These are phyloP conservation scores for Boletus sp. DNA, from an alignment of 768 basidiomycete genomes.

Conservation along the genomic window DNA sequence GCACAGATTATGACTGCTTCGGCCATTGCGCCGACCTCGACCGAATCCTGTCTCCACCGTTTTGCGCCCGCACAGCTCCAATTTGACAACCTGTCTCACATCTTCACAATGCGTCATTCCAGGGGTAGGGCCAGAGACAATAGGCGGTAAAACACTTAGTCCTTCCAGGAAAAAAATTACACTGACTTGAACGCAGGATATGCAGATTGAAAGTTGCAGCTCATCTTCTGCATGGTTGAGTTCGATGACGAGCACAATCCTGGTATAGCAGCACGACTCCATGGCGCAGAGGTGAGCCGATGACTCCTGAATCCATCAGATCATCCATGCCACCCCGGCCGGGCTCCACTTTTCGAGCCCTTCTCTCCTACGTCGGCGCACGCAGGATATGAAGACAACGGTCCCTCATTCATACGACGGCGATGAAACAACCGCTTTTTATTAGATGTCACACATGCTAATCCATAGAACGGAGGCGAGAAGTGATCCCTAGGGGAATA, in stretches of 20 bases:
- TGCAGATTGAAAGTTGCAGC: neutral
- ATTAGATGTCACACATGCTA: neutral
- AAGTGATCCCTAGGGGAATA: neutral
- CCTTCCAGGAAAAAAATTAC: too few relatives aligned
- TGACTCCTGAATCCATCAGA: neutral
- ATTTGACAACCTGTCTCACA: neutral
- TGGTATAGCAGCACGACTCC: neutral
- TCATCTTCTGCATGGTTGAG: neutral
- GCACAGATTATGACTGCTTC: neutral
- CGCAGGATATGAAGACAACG: neutral
- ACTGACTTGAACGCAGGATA: neutral
- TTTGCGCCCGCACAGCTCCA: too few relatives aligned
- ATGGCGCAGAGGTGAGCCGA: neutral
- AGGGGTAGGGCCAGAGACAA: conserved; percentile 8
- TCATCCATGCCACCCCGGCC: neutral
- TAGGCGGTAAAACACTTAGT: neutral
- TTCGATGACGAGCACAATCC: neutral
- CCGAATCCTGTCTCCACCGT: neutral
- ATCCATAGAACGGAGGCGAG: neutral
- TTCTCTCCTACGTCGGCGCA: neutral
- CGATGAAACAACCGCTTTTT: neutral
- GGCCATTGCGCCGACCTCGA: neutral
- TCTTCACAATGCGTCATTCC: neutral
- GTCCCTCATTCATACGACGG: too few relatives aligned
- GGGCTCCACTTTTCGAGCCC: neutral